Base-by-base conservation (phyloP, 371 early-diverging fungal species). In the Mucor saturninus region DNA sequence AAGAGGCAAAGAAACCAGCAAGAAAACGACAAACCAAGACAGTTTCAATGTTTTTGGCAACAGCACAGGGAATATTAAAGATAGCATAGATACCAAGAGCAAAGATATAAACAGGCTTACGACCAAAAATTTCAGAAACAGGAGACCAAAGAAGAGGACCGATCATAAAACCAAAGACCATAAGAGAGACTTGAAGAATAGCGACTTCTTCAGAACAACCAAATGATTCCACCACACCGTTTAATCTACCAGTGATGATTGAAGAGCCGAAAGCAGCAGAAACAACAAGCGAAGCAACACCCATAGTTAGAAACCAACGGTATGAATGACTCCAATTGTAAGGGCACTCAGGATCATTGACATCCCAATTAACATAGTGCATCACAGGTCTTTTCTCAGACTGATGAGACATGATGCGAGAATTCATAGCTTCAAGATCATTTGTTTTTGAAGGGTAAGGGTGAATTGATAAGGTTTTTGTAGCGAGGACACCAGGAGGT, bases 101-200 rank as follows among this genome's bases (percentile, higher is more conserved):
- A 29, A 72, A 28, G 2, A 71, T 37, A 52, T 77, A 80, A 0
- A 77, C 61, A 2, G 77, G 77, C 38, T 71, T 71, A 40, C 81
- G 76, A 8, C 81, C 81, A 52, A 64, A 68, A 2, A 74, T 29
- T 64, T 80, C 81, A 42, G 71, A 69, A 1, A 78, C 59, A 30
- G 81, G 81, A 48, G 75, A 74, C 78, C 78, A 80, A 26, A 80
- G 69, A 50, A 80, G 71, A 55, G 81, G 81, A 43, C 81, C 81
- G 5, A 72, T 56, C 63, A 68, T 75, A 42, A 77, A 80, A 29
- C 78, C 81, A 59, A 72, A 74, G 0, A 80, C 81, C 71, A 80
- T 74, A n/a, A 80, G 68, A n/a, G 81, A 75, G 4, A 76, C 74
- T 56, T 74, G 75, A 15, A 77, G 70, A 48, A 76, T 75, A 35